Percentiles rank a stretch among this genome's conserved stretches.
Conservation (phyloP, 805 yeast genomes). For the Metschnikowia baotianmanensis region DNA sequence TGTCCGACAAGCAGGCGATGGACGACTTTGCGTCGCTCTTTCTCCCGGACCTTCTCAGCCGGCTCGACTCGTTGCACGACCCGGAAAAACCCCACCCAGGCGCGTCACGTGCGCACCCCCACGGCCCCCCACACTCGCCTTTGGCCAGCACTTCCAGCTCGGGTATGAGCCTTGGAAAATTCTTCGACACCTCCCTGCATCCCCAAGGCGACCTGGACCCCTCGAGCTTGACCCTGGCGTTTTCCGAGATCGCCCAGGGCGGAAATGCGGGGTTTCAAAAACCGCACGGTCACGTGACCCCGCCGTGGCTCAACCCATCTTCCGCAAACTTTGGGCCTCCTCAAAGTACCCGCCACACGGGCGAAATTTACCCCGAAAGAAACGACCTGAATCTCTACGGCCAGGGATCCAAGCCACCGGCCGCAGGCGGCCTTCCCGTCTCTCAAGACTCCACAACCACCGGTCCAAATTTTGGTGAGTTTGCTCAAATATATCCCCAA, state of each 20-base stretch:
- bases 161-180: slow-evolving; percentile 5
- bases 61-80: slow-evolving; percentile 8
- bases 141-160: slow-evolving; percentile 3
- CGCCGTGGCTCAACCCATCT: too few relatives aligned
- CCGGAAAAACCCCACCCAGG: neutral
- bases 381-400: too few relatives aligned
- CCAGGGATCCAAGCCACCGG: too few relatives aligned
- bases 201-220: neutral
- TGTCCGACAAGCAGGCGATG: slow-evolving; percentile 24
- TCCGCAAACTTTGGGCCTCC: too few relatives aligned
- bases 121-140: slow-evolving; percentile 10
- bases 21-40: slow-evolving; percentile 44
- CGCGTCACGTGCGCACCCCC: slow-evolving; percentile 8
- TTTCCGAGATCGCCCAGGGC: slow-evolving; percentile 11
- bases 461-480: too few relatives aligned
- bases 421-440: too few relatives aligned
- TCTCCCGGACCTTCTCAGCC: slow-evolving; percentile 38
- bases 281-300: neutral
- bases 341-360: too few relatives aligned
- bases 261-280: slow-evolving; percentile 4
- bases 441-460: too few relatives aligned
- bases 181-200: slow-evolving; percentile 7
- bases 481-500: too few relatives aligned
- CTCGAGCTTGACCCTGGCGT: slow-evolving; percentile 1
- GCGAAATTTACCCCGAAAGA: too few relatives aligned